Percentiles rank a stretch among this genome's conserved stretches.
These are phyloP conservation scores for Schizochytrium sp. DNA, from an alignment of 108 stramenopile genomes.

Conservation along the genomic window DNA sequence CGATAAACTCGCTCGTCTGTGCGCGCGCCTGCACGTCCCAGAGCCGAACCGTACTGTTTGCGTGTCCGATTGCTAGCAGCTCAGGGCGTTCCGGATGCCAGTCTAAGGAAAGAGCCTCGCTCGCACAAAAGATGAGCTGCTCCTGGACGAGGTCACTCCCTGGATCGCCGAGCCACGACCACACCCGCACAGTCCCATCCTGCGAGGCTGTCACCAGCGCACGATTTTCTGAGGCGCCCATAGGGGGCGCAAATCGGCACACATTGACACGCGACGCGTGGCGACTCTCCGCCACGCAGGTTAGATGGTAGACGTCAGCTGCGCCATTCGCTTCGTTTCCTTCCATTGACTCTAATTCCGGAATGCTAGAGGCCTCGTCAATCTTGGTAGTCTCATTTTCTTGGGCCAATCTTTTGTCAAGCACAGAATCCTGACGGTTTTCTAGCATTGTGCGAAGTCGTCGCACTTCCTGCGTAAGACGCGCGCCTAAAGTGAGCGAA, in stretches of 20 bases:
- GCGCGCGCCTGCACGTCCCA: background rate
- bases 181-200: background rate
- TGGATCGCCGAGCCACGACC: background rate
- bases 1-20: background rate
- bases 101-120: background rate
- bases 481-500: background rate
- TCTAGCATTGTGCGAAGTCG: background rate
- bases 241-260: background rate
- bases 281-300: background rate
- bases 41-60: background rate
- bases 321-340: background rate
- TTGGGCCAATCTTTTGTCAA: background rate
- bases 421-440: background rate
- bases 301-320: background rate
- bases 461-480: background rate
- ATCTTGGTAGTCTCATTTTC: background rate
- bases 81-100: background rate
- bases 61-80: background rate
- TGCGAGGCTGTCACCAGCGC: background rate
- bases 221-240: background rate
- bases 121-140: background rate
- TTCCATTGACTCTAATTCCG: background rate
- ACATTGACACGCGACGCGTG: background rate
- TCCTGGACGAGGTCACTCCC: background rate
- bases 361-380: no score